Evolutionary conservation across 148 eudicot species (phyloP), one percentile per base, ranked within the genome.

Genomic region (Talinum fruticosum): DNA sequence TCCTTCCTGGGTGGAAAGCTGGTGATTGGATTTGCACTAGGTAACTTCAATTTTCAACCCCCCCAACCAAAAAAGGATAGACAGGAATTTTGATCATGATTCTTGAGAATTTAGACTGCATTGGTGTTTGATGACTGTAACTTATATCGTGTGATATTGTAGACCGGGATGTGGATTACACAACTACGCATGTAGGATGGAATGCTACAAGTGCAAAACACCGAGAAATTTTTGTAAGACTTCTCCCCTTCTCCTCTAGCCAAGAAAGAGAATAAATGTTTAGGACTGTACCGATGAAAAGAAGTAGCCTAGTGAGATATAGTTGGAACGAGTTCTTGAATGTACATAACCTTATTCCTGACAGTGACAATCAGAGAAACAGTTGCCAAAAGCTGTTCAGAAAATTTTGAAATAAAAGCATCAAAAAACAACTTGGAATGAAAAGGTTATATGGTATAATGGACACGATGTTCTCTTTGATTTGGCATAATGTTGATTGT

Each of bases 1-100:
- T 62, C 30, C 59, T 82, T 65, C 94, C 94, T 14, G 94, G 94
- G 8, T 90, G 90, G 90, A 90, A 90, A 82, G 71, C 88, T 3
- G 94, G 94, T 30, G 92, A 90, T 71, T 90, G 92, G 94, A 83
- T 90, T 66, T 90, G 94, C 85, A 49, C 72, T 37, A 82, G 89
- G 92, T 90, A 21, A 69, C 73, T 79, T 62, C 30, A 2, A 2
- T 2, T 62, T 28, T 62, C 30, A 62, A n/a, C n/a, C n/a, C n/a
- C n/a, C n/a, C n/a, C n/a, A n/a, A 57, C 26, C 5, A 53, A 53
- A 16, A 53, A 18, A 16, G 16, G 1, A 53, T 1, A 53, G n/a
- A 0, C n/a, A 41, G 12, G 12, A 41, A 0, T 41, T 41, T 16
- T 51, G 57, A 51, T 51, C 57, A 51, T 51, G 6, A 0, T 4